Percentiles rank a stretch among this genome's conserved stretches.
These are phyloP conservation scores for Eucalyptus fibrosa DNA, from an alignment of 345 rosid genomes.

Conservation along the genomic window DNA sequence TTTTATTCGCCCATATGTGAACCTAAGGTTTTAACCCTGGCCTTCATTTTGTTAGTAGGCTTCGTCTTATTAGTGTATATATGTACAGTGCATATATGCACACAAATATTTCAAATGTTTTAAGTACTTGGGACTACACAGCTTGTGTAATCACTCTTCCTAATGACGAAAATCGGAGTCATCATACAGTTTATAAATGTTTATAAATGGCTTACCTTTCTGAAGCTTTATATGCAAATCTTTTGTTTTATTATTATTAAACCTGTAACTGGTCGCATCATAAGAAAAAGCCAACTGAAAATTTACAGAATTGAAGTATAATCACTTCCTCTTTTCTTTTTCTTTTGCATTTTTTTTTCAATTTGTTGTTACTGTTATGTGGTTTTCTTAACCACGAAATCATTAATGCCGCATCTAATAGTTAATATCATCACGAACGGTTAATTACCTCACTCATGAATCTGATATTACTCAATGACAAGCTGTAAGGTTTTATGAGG, in stretches of 20 bases:
- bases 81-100: neutral
- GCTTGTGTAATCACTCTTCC: too few species aligned
- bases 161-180: neutral
- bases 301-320: neutral
- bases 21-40: neutral
- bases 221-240: neutral
- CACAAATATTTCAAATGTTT: neutral
- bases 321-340: neutral
- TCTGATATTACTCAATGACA: neutral
- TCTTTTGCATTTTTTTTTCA: too few species aligned
- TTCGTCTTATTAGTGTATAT: neutral
- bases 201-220: neutral
- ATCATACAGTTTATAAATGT: neutral
- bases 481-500: neutral
- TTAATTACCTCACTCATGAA: neutral
- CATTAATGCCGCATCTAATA: neutral
- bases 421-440: neutral
- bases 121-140: neutral
- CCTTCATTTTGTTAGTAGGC: neutral
- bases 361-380: neutral
- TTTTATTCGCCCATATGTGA: neutral
- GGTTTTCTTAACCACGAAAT: neutral
- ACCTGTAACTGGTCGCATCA: neutral
- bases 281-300: neutral
- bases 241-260: too few species aligned